These are phyloP conservation scores for Yarrowia keelungensis DNA, from an alignment of 805 yeast species.

Conservation along the genomic window DNA sequence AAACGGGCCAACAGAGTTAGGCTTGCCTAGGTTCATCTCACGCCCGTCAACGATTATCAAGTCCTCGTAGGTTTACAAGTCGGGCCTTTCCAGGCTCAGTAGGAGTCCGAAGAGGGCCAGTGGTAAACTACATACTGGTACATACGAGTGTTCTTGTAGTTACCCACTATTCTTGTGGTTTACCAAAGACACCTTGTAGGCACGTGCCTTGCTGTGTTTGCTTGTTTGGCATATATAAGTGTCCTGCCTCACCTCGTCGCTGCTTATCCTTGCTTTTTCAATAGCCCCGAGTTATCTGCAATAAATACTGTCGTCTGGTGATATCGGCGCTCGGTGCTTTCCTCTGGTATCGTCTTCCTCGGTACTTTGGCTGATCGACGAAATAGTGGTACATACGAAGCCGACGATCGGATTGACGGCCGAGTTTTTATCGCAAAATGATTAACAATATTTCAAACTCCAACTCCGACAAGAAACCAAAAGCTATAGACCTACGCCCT, in stretches of 20 bases:
- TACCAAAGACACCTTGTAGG: too few species aligned
- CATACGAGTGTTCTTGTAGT: too few species aligned
- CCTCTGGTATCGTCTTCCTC: too few species aligned
- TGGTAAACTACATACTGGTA: too few species aligned
- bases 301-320: neutral
- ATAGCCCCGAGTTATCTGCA: neutral
- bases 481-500: too few species aligned
- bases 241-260: too few species aligned
- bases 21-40: conserved; percentile 12
- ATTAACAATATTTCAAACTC: neutral
- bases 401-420: neutral
- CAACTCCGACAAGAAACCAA: too few species aligned
- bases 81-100: neutral
- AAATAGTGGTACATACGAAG: conserved; percentile 15
- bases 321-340: too few species aligned
- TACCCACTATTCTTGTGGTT: too few species aligned
- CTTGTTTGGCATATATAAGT: too few species aligned
- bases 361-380: neutral
- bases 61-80: conserved; percentile 10
- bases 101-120: neutral
- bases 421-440: neutral
- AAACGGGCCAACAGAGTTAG: neutral
- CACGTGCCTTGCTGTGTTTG: too few species aligned
- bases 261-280: neutral
- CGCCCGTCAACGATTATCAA: neutral